phyloP scores from a whole-genome alignment of 2,329 filamentous ascomycete species.

The Penicillium sp. region DNA sequence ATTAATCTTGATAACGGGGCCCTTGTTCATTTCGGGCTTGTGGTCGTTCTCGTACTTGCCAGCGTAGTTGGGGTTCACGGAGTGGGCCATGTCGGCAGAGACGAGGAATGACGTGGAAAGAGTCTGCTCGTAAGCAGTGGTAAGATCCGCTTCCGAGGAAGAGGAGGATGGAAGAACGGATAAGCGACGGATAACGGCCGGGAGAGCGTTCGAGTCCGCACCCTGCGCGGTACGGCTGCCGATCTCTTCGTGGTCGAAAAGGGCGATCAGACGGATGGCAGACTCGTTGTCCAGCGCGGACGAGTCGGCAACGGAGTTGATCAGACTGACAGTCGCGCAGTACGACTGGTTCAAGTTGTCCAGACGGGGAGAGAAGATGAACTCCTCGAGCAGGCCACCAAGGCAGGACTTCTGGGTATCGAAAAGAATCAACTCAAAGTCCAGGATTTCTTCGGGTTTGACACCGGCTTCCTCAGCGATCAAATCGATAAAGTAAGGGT shows the following conservation, averaged over 20 bases:
- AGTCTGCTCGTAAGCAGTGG: constrained; percentile 91
- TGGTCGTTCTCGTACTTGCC: constrained; percentile 91
- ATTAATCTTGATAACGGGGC: constrained; percentile 96
- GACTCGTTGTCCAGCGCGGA: constrained; percentile 73
- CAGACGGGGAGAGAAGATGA: constrained; percentile 93
- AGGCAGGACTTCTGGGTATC: constrained; percentile 91
- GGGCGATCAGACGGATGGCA: constrained; percentile 85
- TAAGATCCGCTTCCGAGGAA: constrained; percentile 62
- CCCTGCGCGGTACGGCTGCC: constrained; percentile 91
- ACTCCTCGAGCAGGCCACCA: constrained; percentile 88
- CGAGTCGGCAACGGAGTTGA: constrained; percentile 71
- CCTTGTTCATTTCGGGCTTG: constrained; percentile 93
- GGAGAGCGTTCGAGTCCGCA: constrained; percentile 88
- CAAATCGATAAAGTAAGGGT: constrained; percentile 82
- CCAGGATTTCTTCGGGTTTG: constrained; percentile 72
- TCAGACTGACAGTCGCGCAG: constrained; percentile 83
- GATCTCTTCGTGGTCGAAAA: constrained; percentile 98
- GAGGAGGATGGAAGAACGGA: constrained; percentile 73
- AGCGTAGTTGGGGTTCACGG: constrained; percentile 91
- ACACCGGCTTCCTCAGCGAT: constrained; percentile 80
- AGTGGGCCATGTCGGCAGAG: constrained; percentile 97
- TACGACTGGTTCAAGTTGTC: constrained; percentile 98
- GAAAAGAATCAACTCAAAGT: constrained; percentile 97
- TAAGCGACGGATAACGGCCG: constrained; percentile 82
- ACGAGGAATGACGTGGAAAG: constrained; percentile 89